Evolutionary conservation across 768 basidiomycete genomes (phyloP), one percentile per base, ranked within the genome.

Genomic region (Phallus indusiatus): DNA sequence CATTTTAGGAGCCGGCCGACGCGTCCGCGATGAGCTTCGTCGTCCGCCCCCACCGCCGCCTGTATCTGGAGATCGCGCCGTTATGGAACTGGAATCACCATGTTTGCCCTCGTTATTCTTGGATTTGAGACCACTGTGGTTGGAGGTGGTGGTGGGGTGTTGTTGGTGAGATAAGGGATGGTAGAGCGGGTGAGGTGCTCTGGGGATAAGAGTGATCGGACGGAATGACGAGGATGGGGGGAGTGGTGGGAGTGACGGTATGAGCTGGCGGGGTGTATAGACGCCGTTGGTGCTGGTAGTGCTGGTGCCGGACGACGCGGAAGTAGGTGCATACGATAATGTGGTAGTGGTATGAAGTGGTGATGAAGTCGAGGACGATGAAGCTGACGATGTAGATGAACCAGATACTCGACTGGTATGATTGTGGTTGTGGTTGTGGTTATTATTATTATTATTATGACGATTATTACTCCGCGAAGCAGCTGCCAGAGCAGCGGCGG

Each of bases 1-100:
- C 49, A 76, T 60, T 68, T 80, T 84, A 36, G 76, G 75, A 17
- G 75, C 75, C 5, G 75, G 75, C 28, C 78, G 73, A 49, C 79
- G 79, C 21, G 73, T 69, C 58, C 79, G 79, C 54, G 72, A 73
- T 35, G 79, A 76, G 9, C 73, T 70, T 46, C 76, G 75, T 47
- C 53, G 37, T 3, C 28, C 28, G 7, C 28, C 28, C 2, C 28
- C 28, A 28, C 28, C 28, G 7, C 28, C 28, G 17, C 52, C 59
- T 4, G 47, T 33, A 35, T 54, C 59, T 20, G 34, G 24, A 28
- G 53, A 34, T 18, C 16, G 42, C 9, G 53, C 18, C 9, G n/a
- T n/a, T n/a, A n/a, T n/a, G n/a, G n/a, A n/a, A n/a, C 53, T 54
- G n/a, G 48, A 36, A 8, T 59, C 17, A 20, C 49, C 11, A 16